Evolutionary conservation across 2,329 filamentous ascomycete species (phyloP).

Genomic region (Nectriaceae sp.): DNA sequence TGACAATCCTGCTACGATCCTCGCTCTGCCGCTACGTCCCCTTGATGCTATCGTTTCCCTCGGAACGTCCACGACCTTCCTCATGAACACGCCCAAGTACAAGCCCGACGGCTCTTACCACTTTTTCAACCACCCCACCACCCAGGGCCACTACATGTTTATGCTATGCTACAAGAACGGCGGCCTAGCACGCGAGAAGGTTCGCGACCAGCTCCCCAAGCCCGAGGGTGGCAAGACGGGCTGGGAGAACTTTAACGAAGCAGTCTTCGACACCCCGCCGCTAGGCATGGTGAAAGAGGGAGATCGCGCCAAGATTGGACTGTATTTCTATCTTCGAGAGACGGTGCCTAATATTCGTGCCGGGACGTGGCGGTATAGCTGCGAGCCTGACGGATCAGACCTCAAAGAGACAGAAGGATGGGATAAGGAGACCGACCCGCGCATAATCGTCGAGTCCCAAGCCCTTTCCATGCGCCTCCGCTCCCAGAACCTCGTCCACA

Average conservation of each 20-base stretch:
- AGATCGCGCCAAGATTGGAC: slow-evolving; percentile 76
- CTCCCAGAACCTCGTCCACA: slow-evolving; percentile 72
- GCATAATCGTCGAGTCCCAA: slow-evolving; percentile 92
- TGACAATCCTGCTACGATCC: slow-evolving; percentile 94
- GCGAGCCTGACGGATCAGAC: slow-evolving; percentile 55
- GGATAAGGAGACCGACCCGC: slow-evolving; percentile 69
- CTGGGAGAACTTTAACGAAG: slow-evolving; percentile 82
- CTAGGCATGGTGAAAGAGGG: slow-evolving; percentile 59
- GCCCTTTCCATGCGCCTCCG: slow-evolving; percentile 88
- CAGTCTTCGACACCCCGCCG: slow-evolving; percentile 67
- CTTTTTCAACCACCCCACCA: slow-evolving; percentile 98
- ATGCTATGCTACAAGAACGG: slow-evolving; percentile 99
- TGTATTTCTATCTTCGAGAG: slow-evolving; percentile 95
- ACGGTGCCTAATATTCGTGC: slow-evolving; percentile 89
- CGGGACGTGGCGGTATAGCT: slow-evolving; percentile 83
- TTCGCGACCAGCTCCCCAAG: slow-evolving; percentile 77
- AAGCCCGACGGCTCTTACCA: slow-evolving; percentile 89
- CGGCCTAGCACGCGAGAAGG: slow-evolving; percentile 84
- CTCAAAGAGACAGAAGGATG: slow-evolving; percentile 43
- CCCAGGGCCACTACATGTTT: slow-evolving; percentile 93
- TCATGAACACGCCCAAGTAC: slow-evolving; percentile 95
- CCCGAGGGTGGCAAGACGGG: slow-evolving; percentile 47
- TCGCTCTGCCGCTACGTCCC: slow-evolving; percentile 82
- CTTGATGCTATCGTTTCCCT: slow-evolving; percentile 93
- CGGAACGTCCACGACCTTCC: slow-evolving; percentile 93